Conservation (phyloP, 495 filamentous ascomycete genomes). For the Trichocladium antarcticum region DNA sequence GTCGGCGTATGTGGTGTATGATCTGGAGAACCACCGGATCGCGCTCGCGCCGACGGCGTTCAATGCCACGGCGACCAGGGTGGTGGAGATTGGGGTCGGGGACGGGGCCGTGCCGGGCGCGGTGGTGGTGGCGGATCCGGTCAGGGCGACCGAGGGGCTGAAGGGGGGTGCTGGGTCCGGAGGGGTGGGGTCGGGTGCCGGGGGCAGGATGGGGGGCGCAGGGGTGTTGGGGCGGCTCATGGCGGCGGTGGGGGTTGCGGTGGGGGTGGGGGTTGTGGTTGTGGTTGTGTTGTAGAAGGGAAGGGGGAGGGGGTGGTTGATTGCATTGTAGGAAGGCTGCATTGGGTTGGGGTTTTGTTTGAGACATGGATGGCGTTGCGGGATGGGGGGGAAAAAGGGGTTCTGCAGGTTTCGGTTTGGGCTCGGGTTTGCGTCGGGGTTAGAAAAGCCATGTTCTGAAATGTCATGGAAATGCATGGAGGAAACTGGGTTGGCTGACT, state of each 20-base stretch:
- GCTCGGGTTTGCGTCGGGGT: too few species aligned
- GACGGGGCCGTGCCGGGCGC: constrained; percentile 56
- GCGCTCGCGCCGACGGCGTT: constrained; percentile 77
- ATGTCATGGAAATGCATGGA: too few species aligned
- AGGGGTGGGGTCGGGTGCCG: neutral
- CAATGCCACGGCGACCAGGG: constrained; percentile 51
- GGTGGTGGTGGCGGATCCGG: constrained; percentile 52
- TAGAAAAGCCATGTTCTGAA: too few species aligned
- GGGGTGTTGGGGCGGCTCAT: neutral
- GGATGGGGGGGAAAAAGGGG: neutral
- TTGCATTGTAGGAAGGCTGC: neutral
- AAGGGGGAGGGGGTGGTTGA: neutral
- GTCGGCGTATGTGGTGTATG: constrained; percentile 86
- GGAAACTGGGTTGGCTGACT: too few species aligned
- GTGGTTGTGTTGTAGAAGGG: neutral
- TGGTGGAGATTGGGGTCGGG: constrained; percentile 65
- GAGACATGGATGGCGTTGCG: neutral
- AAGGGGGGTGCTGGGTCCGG: neutral
- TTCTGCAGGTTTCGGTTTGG: too few species aligned
- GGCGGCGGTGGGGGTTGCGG: neutral
- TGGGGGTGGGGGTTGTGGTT: neutral
- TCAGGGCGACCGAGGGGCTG: constrained; percentile 41
- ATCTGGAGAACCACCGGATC: constrained; percentile 79
- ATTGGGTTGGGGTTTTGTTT: constrained; percentile 3
- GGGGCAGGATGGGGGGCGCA: neutral